Evolutionary conservation across 2,329 filamentous ascomycete species (phyloP).

Genomic region (Cladosporium sp.): DNA sequence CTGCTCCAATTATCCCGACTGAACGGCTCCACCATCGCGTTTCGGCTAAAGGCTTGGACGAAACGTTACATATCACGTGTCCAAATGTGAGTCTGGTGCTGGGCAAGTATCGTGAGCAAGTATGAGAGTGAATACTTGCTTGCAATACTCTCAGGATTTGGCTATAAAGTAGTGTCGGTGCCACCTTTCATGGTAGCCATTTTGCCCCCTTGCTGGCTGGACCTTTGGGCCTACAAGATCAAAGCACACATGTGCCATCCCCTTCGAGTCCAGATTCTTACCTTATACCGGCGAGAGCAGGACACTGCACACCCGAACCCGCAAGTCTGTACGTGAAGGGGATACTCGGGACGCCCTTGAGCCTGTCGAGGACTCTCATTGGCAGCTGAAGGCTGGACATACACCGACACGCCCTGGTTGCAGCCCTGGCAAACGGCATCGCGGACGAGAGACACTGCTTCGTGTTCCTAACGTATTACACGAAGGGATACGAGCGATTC

Average conservation of each 20-base stretch:
- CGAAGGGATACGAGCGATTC: no score
- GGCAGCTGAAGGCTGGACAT: background rate
- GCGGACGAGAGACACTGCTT: background rate
- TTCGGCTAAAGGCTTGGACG: slow-evolving; percentile 4
- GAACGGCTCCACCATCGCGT: background rate
- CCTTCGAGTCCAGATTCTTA: background rate
- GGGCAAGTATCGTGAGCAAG: background rate
- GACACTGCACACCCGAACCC: background rate
- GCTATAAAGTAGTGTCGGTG: background rate
- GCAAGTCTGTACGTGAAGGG: background rate
- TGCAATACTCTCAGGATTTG: background rate
- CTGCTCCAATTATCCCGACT: background rate
- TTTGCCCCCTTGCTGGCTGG: background rate
- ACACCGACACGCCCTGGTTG: background rate
- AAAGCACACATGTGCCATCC: background rate
- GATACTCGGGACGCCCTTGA: background rate
- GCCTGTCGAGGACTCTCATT: background rate
- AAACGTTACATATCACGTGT: background rate
- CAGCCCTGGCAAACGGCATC: background rate
- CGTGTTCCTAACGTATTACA: no score
- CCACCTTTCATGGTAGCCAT: background rate
- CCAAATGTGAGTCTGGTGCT: no score
- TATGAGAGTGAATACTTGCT: background rate
- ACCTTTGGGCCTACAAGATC: background rate
- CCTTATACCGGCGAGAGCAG: background rate